phyloP scores from a whole-genome alignment of 2,329 filamentous ascomycete genomes.

The Alternaria sp. region DNA sequence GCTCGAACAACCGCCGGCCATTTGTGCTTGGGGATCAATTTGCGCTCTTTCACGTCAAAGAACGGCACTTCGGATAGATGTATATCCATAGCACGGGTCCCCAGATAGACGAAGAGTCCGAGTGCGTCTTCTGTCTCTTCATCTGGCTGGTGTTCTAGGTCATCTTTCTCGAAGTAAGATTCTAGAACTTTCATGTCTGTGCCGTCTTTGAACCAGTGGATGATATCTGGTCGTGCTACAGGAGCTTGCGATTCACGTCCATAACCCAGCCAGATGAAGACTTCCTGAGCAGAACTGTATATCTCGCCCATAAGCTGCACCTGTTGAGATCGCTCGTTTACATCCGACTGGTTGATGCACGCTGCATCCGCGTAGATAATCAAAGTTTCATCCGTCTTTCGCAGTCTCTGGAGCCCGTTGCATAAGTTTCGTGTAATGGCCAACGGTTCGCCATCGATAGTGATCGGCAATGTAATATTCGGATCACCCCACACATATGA shows the following conservation, averaged over 20 bases:
- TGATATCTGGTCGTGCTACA: too few species aligned
- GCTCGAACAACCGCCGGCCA: too few species aligned
- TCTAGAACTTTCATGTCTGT: too few species aligned
- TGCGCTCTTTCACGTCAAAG: too few species aligned
- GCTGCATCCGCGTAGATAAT: slow-evolving; percentile 18
- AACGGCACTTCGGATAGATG: too few species aligned
- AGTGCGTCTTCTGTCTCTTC: too few species aligned
- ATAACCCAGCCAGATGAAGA: slow-evolving; percentile 11
- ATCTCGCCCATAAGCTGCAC: slow-evolving; percentile 22
- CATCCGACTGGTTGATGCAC: slow-evolving; percentile 27
- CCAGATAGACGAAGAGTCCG: too few species aligned
- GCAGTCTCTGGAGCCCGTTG: slow-evolving; percentile 1
- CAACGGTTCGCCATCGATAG: not conserved
- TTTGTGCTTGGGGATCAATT: too few species aligned
- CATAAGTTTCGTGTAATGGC: slow-evolving; percentile 1
- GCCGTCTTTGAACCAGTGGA: too few species aligned
- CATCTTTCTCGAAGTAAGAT: too few species aligned
- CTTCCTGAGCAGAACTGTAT: slow-evolving; percentile 10
- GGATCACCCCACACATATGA: slow-evolving; percentile 13
- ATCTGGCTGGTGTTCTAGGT: too few species aligned
- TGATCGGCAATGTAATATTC: not conserved
- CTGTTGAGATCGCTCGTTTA: slow-evolving; percentile 11
- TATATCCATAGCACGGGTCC: too few species aligned
- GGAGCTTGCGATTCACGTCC: not conserved
- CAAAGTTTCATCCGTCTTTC: not conserved